Evolutionary conservation across 1,284 basidiomycete genomes (phyloP).

Genomic region (Ceratobasidium sp.): DNA sequence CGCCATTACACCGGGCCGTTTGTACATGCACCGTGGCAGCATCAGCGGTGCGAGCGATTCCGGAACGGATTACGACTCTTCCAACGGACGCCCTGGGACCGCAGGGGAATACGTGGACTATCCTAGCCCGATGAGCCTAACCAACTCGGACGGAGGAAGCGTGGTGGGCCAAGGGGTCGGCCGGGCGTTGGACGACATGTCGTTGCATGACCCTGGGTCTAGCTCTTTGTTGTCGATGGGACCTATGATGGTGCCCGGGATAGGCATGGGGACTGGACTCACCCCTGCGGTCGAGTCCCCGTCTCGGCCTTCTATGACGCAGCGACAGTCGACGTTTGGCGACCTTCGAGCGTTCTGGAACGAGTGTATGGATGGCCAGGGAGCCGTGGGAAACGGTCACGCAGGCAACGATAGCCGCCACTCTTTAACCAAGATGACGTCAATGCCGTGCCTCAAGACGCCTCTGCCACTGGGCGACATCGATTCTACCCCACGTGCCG

Average conservation of each 20-base stretch:
- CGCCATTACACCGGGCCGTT: constrained; percentile 10
- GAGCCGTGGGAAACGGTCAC: constrained; percentile 37
- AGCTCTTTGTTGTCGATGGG: constrained; percentile 29
- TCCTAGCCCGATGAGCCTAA: constrained; percentile 35
- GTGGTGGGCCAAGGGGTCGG: constrained; percentile 3
- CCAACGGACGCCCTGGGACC: constrained; percentile 15
- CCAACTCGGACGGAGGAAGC: constrained; percentile 20
- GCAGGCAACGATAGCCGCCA: constrained; percentile 38
- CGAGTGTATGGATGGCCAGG: constrained; percentile 63
- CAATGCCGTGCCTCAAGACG: constrained; percentile 46
- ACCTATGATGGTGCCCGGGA: constrained; percentile 26
- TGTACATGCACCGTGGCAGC: constrained; percentile 38
- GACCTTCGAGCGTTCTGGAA: constrained; percentile 77
- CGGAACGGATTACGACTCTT: constrained; percentile 36
- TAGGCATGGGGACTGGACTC: constrained; percentile 28
- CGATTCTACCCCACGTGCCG: constrained; percentile 18
- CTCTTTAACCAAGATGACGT: constrained; percentile 42
- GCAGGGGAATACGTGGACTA: constrained; percentile 34
- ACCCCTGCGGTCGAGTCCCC: constrained; percentile 27
- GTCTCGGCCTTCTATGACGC: constrained; percentile 37
- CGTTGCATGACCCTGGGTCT: constrained; percentile 32
- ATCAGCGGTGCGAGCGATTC: constrained; percentile 37
- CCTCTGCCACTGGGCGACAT: constrained; percentile 30
- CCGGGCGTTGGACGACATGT: constrained; percentile 33
- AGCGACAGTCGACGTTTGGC: constrained; percentile 42